Evolutionary conservation across 1,139 yeast species (phyloP), one percentile per base, ranked within the genome.

Genomic region (Hansenula sp.): DNA sequence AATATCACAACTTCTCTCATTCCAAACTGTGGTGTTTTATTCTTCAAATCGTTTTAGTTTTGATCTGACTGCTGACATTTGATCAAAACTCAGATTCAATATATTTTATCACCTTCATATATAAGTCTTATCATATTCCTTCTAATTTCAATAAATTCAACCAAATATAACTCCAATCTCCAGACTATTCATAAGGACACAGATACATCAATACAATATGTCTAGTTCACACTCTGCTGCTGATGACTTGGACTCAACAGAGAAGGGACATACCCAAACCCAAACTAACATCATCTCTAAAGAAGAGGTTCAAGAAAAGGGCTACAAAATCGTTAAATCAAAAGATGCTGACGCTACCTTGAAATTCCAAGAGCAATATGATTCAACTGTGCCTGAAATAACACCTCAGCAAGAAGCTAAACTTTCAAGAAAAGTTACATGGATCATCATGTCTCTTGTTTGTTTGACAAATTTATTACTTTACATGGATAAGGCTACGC

Each of bases 401-500:
- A 65, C 73, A 2, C 65, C 68, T 4, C 70, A 61, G 32, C 64
- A 66, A 46, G 72, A 68, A 21, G 57, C 47, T 38, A 62, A 53
- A 41, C 54, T 73, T 21, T 51, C 62, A 17, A 50, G 65, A 28
- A 71, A 71, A 47, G 61, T 71, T 6, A 49, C 61, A 19, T 57
- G 58, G 50, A 60, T 65, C 33, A 44, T 44, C 29, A 41, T 47
- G 29, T 10, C 41, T 4, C 47, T 50, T 21, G 63, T 67, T 3
- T 63, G 66, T 40, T 36, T 64, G n/a, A 59, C 70, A 19, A 66
- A 71, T 51, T 49, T 68, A 44, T 47, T 70, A 15, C 57, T 71
- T 50, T 72, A 70, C 51, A 66, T 71, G 62, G 78, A 73, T 52
- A 73, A 73, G 49, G 70, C 75, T 4, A 66, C 76, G 3, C 53